phyloP scores from a whole-genome alignment of 2,329 filamentous ascomycete genomes.

The Sordariomycetes sp. region DNA sequence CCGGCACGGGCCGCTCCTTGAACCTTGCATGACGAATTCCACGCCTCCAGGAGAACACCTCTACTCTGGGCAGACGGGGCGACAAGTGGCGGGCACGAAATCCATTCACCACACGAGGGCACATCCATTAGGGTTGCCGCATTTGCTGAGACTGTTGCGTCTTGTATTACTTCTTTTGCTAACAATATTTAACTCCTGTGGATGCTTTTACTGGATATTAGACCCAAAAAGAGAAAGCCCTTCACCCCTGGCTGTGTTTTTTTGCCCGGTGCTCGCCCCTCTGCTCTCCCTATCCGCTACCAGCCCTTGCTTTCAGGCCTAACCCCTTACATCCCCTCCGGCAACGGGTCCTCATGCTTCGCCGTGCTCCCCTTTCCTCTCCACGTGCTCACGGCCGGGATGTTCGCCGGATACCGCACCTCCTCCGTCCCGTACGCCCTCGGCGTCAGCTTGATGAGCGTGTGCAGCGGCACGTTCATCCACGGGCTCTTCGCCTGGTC shows the following conservation, averaged over 20 bases:
- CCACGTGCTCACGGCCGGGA: conserved; percentile 94
- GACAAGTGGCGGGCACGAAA: too few species aligned
- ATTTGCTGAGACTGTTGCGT: too few species aligned
- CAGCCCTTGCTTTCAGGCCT: neutral
- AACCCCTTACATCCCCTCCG: conserved; percentile 9
- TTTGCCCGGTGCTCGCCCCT: neutral
- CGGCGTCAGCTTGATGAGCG: conserved; percentile 90
- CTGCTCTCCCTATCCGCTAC: neutral
- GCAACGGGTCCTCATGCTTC: conserved; percentile 62
- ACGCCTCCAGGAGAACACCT: too few species aligned
- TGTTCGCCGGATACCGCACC: conserved; percentile 77
- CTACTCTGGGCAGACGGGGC: too few species aligned
- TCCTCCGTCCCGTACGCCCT: conserved; percentile 90
- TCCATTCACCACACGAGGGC: too few species aligned
- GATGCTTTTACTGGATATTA: neutral
- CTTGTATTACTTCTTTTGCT: too few species aligned
- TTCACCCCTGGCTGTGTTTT: neutral
- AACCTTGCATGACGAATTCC: too few species aligned
- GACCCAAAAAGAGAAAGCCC: neutral
- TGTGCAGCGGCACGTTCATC: conserved; percentile 98
- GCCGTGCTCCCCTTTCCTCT: conserved; percentile 86
- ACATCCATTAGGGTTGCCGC: too few species aligned
- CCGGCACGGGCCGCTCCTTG: too few species aligned
- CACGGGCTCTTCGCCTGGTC: conserved; percentile 87
- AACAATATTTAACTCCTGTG: neutral